phyloP scores from a whole-genome alignment of 2,329 filamentous ascomycete genomes.

The Coniochaeta sp. region DNA sequence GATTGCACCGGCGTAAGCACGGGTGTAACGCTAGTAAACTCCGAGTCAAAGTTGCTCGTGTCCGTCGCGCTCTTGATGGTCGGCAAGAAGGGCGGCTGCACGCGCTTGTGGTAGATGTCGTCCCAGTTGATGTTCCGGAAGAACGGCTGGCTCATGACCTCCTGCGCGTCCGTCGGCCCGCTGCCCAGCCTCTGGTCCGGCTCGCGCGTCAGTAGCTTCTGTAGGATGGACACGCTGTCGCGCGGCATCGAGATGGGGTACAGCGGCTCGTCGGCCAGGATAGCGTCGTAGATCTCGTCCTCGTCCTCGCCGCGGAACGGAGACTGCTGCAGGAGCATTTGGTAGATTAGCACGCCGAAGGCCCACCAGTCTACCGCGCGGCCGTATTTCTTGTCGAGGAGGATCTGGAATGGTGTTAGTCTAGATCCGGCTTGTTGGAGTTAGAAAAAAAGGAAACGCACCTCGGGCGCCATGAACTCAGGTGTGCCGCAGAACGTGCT shows the following conservation, averaged over 20 bases:
- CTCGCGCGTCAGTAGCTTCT: constrained; percentile 93
- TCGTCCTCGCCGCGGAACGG: constrained; percentile 98
- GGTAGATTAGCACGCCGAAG: constrained; percentile 97
- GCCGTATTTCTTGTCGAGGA: constrained; percentile 97
- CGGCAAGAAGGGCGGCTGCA: constrained; percentile 83
- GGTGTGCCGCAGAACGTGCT: constrained; percentile 99
- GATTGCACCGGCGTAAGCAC: constrained; percentile 96
- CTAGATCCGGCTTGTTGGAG: constrained; percentile 88
- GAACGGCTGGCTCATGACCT: constrained; percentile 98
- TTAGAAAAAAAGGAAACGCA: constrained; percentile 30
- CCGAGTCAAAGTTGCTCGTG: constrained; percentile 98
- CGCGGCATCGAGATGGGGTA: constrained; percentile 99
- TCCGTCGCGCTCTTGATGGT: constrained; percentile 87
- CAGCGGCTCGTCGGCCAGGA: constrained; percentile 91
- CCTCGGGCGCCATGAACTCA: constrained; percentile 98
- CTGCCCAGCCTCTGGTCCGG: constrained; percentile 88
- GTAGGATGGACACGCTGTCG: constrained; percentile 93
- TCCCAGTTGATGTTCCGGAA: constrained; percentile 99
- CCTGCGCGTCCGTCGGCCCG: constrained; percentile 92
- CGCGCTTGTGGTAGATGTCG: constrained; percentile 92
- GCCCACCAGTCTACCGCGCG: constrained; percentile 99
- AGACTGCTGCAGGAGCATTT: constrained; percentile 98
- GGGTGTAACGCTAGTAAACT: constrained; percentile 97
- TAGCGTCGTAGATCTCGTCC: constrained; percentile 98
- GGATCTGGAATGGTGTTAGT: constrained; percentile 52